phyloP scores from a whole-genome alignment of 257 asterid species.

The Solanum lycopersicoides region DNA sequence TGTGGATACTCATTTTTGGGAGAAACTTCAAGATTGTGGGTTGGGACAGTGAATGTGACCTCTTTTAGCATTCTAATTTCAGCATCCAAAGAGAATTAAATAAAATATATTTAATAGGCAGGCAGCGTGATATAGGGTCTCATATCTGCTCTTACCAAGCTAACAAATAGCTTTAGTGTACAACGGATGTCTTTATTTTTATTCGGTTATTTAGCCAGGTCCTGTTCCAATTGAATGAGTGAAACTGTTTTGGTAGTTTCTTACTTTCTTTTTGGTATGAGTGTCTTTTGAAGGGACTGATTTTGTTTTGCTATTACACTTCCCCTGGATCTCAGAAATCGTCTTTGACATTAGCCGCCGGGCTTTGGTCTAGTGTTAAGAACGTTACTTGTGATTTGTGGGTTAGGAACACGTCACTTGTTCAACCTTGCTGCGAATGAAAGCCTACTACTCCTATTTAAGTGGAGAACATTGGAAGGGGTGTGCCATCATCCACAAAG shows the following conservation, averaged over 20 bases:
- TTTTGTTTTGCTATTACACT: neutral
- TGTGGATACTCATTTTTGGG: neutral
- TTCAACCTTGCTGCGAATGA: neutral
- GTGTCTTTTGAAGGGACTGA: neutral
- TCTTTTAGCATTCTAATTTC: neutral
- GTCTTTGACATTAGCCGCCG: neutral
- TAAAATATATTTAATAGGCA: neutral
- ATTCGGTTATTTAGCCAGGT: neutral
- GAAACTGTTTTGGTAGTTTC: neutral
- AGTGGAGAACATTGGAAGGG: neutral
- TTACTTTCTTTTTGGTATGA: neutral
- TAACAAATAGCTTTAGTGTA: neutral
- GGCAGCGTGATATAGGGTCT: neutral
- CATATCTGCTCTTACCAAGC: neutral
- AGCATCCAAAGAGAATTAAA: neutral
- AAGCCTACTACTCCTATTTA: neutral
- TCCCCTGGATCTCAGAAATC: neutral
- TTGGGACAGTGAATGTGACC: neutral
- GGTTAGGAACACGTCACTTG: neutral
- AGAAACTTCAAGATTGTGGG: neutral
- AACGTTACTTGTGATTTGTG: neutral
- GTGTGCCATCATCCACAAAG: neutral
- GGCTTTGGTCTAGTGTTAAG: neutral
- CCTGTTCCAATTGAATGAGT: neutral
- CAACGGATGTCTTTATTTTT: neutral